Evolutionary conservation across 1,139 yeast genomes (phyloP).

Genomic region (Yamadazyma jaroonii): DNA sequence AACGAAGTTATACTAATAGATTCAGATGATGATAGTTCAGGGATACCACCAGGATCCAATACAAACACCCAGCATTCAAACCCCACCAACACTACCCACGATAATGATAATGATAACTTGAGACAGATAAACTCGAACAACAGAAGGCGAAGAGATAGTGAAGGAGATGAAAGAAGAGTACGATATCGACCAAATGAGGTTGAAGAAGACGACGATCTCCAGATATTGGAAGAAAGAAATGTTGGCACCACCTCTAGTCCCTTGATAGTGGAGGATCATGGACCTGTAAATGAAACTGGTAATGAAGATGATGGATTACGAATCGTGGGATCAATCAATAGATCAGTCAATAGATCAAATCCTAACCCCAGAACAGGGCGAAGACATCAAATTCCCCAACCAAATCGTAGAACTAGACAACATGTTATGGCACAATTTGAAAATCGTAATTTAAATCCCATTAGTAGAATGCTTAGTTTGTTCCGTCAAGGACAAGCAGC

Average conservation of each 20-base stretch:
- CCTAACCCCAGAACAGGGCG: neutral
- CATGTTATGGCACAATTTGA: constrained; percentile 1
- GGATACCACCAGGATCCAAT: no score
- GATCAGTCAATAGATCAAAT: no score
- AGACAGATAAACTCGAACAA: neutral
- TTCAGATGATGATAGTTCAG: constrained; percentile 4
- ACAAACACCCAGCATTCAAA: no score
- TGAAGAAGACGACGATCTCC: constrained; percentile 22
- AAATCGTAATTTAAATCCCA: constrained; percentile 1
- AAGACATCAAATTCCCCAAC: neutral
- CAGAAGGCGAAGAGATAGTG: neutral
- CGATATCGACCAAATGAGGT: neutral
- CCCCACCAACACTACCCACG: neutral
- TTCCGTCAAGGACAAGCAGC: constrained; percentile 6
- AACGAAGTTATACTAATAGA: constrained; percentile 6
- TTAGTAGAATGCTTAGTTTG: neutral
- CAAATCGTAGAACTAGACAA: neutral
- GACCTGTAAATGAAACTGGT: neutral
- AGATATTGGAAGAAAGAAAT: constrained; percentile 20
- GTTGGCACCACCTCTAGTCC: constrained; percentile 4
- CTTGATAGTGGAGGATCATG: neutral
- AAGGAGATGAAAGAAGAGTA: neutral
- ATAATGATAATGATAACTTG: constrained; percentile 7
- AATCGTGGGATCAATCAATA: no score
- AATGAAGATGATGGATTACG: neutral